Conservation (phyloP, 2,329 filamentous ascomycete species). For the Fusarium miscanthi region DNA sequence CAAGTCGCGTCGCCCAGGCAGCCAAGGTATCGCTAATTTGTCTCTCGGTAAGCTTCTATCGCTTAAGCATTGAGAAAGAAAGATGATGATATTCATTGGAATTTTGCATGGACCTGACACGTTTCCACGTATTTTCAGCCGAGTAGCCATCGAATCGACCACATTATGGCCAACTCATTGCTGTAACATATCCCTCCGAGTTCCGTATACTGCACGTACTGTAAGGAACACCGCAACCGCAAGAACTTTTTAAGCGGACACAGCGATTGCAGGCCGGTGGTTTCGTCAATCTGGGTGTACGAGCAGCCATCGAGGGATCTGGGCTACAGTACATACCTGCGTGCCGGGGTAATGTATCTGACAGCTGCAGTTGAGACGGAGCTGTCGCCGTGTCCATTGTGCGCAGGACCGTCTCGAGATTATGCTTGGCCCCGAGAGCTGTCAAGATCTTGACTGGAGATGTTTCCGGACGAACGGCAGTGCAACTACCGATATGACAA, state of each 20-base stretch:
- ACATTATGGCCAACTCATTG: fast-evolving
- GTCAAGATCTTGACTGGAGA: neutral
- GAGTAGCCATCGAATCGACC: neutral
- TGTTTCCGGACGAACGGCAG: neutral
- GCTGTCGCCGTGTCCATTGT: neutral
- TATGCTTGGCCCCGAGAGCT: too few species aligned
- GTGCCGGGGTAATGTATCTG: neutral
- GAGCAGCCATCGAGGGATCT: too few species aligned
- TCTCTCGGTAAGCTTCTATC: neutral
- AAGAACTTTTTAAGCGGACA: neutral
- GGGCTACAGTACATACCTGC: neutral
- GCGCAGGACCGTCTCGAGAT: too few species aligned
- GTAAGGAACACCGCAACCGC: neutral
- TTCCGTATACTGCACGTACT: neutral
- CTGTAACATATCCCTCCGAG: too few species aligned
- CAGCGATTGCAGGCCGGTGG: neutral
- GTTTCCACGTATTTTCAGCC: neutral
- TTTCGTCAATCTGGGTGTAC: neutral
- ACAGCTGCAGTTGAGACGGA: neutral
- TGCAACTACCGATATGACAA: neutral
- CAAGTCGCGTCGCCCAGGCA: neutral
- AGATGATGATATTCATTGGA: neutral
- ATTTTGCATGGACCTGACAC: neutral
- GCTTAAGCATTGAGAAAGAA: neutral
- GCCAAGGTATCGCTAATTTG: neutral